These are phyloP conservation scores for Neospermospora avenae DNA, from an alignment of 2,329 filamentous ascomycete genomes.

Conservation along the genomic window DNA sequence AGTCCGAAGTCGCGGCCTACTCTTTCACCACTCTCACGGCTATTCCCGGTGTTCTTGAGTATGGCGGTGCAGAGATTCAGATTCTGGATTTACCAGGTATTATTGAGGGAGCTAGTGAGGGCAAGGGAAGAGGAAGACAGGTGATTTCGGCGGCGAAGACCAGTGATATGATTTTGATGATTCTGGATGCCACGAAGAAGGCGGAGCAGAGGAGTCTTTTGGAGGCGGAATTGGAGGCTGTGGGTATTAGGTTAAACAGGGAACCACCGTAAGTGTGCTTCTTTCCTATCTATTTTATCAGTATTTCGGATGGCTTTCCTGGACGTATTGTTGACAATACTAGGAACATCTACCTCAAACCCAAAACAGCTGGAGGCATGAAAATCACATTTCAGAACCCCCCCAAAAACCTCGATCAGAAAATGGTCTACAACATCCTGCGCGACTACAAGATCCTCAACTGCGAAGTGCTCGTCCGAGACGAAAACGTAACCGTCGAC, in stretches of 20 bases:
- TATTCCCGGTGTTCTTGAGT: slow-evolving; percentile 95
- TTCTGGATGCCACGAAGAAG: slow-evolving; percentile 93
- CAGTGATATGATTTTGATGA: slow-evolving; percentile 94
- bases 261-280: slow-evolving; percentile 70
- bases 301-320: neutral
- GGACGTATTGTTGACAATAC: neutral
- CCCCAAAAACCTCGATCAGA: slow-evolving; percentile 90
- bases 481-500: slow-evolving; percentile 93
- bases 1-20: slow-evolving; percentile 93
- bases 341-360: slow-evolving; percentile 95
- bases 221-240: slow-evolving; percentile 89
- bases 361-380: slow-evolving; percentile 95
- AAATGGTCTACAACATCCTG: slow-evolving; percentile 96
- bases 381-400: slow-evolving; percentile 94
- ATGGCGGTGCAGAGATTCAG: slow-evolving; percentile 96
- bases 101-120: slow-evolving; percentile 93
- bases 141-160: slow-evolving; percentile 98
- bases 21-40: slow-evolving; percentile 97
- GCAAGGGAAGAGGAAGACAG: slow-evolving; percentile 91
- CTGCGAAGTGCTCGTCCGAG: slow-evolving; percentile 90
- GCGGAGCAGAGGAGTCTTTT: slow-evolving; percentile 87
- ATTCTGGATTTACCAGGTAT: slow-evolving; percentile 97
- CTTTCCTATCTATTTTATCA: neutral
- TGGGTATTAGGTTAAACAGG: slow-evolving; percentile 89
- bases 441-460: slow-evolving; percentile 99